A percentile compares a stretch with the other conserved stretches of the same genome.
Evolutionary conservation across 495 filamentous ascomycete genomes (phyloP).

Genomic region (Penicillium riverlandense): DNA sequence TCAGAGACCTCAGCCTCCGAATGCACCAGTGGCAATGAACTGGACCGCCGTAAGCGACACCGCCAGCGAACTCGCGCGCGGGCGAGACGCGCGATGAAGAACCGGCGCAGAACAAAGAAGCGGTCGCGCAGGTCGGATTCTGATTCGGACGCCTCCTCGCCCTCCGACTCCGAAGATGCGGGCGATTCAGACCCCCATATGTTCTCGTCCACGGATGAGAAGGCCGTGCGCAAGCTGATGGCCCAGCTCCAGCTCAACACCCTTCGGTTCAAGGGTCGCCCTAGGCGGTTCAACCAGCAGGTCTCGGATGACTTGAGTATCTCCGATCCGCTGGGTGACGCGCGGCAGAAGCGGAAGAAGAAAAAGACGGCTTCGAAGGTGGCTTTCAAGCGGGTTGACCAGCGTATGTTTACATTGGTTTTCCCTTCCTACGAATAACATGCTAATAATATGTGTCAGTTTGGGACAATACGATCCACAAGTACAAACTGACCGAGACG

Average conservation of each 20-base stretch:
- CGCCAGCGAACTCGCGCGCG: too few relatives aligned
- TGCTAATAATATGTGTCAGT: constrained; percentile 28
- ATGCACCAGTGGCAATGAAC: too few relatives aligned
- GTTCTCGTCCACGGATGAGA: constrained; percentile 23
- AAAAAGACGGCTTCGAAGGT: constrained; percentile 56
- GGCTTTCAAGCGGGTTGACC: constrained; percentile 82
- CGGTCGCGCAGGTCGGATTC: constrained; percentile 5
- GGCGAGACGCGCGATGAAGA: too few relatives aligned
- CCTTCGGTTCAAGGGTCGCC: constrained; percentile 39
- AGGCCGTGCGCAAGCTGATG: constrained; percentile 39
- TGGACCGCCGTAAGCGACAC: too few relatives aligned
- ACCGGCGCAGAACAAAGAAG: too few relatives aligned
- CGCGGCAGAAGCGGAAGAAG: constrained; percentile 20
- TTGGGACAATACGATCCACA: constrained; percentile 72
- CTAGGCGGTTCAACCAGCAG: constrained; percentile 22
- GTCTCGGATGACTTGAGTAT: constrained; percentile 13
- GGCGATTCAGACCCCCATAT: constrained; percentile 14
- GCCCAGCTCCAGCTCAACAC: constrained; percentile 42
- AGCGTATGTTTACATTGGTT: constrained; percentile 44
- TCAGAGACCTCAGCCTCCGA: too few relatives aligned
- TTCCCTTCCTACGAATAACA: neutral
- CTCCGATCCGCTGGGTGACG: constrained; percentile 6
- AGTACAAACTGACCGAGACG: constrained; percentile 77
- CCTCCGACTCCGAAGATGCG: constrained; percentile 20
- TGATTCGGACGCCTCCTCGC: constrained; percentile 24